phyloP scores from a whole-genome alignment of 192 early-diverging fungal genomes.

The Linnemannia zychae region DNA sequence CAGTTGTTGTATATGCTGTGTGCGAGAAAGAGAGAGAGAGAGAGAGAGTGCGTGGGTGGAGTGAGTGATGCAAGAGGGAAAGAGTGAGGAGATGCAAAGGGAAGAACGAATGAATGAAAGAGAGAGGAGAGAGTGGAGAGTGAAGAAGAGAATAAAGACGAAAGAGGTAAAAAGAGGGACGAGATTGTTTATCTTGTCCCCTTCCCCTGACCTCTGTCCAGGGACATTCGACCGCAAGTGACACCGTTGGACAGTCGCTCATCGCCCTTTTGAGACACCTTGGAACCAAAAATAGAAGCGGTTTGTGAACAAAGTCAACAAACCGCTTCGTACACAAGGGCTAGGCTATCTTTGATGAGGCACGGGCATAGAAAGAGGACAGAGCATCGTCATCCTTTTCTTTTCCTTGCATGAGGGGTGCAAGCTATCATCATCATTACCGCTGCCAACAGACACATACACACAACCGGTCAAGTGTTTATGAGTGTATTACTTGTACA shows the following conservation, averaged over 20 bases:
- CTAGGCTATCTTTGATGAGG: neutral
- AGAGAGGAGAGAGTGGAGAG: neutral
- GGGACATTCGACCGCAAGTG: too few species aligned
- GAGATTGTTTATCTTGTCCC: neutral
- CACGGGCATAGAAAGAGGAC: neutral
- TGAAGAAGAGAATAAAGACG: neutral
- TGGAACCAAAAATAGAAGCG: too few species aligned
- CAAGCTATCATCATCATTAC: too few species aligned
- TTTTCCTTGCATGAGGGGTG: neutral
- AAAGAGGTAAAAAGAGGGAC: neutral
- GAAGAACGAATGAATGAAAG: neutral
- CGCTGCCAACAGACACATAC: too few species aligned
- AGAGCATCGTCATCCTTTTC: neutral
- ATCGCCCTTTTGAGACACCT: neutral
- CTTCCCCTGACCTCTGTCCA: too few species aligned
- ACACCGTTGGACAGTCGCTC: neutral
- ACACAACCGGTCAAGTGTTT: too few species aligned
- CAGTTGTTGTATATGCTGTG: neutral
- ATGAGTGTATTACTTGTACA: neutral
- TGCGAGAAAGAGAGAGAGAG: neutral
- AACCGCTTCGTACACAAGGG: neutral
- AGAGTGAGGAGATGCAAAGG: too few species aligned
- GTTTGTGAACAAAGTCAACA: too few species aligned
- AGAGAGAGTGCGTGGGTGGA: neutral
- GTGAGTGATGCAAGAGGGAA: neutral